Percentiles rank a stretch among this genome's conserved stretches.
phyloP scores from a whole-genome alignment of 2,329 filamentous ascomycete species.

The Fusarium sp. region DNA sequence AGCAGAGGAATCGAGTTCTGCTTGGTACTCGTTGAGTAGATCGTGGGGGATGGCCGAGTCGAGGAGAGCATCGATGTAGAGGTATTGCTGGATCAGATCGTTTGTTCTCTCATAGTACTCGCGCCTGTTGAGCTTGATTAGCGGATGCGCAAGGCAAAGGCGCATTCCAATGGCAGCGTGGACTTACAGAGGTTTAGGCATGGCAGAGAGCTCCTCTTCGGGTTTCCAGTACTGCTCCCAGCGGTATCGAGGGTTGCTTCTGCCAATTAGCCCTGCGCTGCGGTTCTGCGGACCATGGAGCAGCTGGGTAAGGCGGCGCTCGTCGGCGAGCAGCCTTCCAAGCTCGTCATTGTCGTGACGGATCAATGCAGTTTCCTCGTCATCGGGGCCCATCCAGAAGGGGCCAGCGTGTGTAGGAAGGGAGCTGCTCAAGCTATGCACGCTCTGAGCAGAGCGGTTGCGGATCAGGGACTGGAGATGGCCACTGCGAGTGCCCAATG shows the following conservation, averaged over 20 bases:
- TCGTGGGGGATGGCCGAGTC: slow-evolving; percentile 94
- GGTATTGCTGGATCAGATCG: slow-evolving; percentile 87
- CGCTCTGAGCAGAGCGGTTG: slow-evolving; percentile 54
- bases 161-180: neutral
- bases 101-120: slow-evolving; percentile 93
- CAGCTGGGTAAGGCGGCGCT: slow-evolving; percentile 70
- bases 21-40: slow-evolving; percentile 87
- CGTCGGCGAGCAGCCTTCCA: slow-evolving; percentile 63
- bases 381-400: slow-evolving; percentile 49
- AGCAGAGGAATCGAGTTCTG: slow-evolving; percentile 69
- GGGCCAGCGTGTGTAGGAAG: slow-evolving; percentile 38
- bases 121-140: slow-evolving; percentile 62
- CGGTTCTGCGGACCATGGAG: slow-evolving; percentile 79
- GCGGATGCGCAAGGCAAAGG: slow-evolving; percentile 1
- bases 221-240: slow-evolving; percentile 91
- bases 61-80: slow-evolving; percentile 91
- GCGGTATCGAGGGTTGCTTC: slow-evolving; percentile 85
- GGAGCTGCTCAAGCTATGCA: slow-evolving; percentile 49
- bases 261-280: slow-evolving; percentile 88
- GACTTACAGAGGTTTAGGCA: slow-evolving; percentile 77
- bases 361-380: slow-evolving; percentile 51
- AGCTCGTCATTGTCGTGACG: slow-evolving; percentile 59
- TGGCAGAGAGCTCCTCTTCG: slow-evolving; percentile 77
- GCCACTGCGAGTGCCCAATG: slow-evolving; percentile 55
- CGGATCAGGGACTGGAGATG: slow-evolving; percentile 57